Evolutionary conservation across 768 basidiomycete species (phyloP).

Genomic region (Pisolithus tinctorius): DNA sequence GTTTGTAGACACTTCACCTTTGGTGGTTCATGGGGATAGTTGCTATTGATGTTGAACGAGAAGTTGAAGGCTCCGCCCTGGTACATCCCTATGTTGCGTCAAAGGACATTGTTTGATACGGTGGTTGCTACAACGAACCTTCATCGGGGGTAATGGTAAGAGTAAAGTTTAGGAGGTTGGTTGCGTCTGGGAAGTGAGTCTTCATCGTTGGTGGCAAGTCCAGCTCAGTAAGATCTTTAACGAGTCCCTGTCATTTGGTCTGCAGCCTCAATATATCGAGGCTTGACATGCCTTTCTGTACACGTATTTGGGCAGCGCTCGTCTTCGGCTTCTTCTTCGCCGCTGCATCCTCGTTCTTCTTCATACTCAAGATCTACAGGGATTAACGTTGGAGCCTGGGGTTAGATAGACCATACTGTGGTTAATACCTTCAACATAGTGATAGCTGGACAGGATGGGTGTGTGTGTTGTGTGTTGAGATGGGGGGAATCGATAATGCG

Average conservation of each 20-base stretch:
- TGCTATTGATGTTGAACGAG: conserved; percentile 93
- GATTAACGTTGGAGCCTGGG: conserved; percentile 4
- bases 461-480: conserved; percentile 5
- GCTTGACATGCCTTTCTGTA: conserved; percentile 82
- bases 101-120: neutral
- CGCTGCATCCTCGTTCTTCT: conserved; percentile 97
- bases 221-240: conserved; percentile 87
- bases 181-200: conserved; percentile 87
- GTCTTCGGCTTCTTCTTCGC: conserved; percentile 99
- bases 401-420: neutral
- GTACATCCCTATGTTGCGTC: conserved; percentile 76
- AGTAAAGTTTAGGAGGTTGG: conserved; percentile 93
- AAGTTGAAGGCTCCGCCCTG: conserved; percentile 91
- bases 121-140: conserved; percentile 42
- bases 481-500: conserved; percentile 16
- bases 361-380: conserved; percentile 94
- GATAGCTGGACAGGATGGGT: conserved; percentile 5
- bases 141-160: conserved; percentile 96
- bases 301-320: conserved; percentile 94
- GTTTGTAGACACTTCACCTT: conserved; percentile 97
- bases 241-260: conserved; percentile 1
- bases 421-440: conserved; percentile 39
- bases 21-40: conserved; percentile 98
- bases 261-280: neutral
- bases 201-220: conserved; percentile 96